Base-by-base conservation (phyloP, 345 rosid species). In the Euphorbia peplus region DNA sequence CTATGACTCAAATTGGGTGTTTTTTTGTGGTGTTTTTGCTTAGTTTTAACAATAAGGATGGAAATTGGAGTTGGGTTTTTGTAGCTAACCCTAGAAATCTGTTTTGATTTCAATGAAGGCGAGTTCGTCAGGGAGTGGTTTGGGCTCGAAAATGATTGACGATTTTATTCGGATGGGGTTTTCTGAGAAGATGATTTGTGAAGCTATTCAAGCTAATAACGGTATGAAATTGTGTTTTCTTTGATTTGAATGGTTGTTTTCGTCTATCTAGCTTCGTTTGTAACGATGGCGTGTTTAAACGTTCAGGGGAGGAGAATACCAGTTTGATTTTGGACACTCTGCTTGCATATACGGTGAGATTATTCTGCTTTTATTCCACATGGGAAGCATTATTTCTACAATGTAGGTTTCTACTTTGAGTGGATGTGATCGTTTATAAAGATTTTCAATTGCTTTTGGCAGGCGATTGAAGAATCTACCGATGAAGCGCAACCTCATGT, bases 161-260 rank as follows among this genome's bases (percentile, higher is more conserved):
- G 81, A 80, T 68, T 86, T 86, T 63, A 59, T 81, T 8, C 86
- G 80, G 29, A 86, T 86, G 90, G 90, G 90, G 1, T 86, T 86
- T 67, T 32, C 80, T 74, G 76, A 60, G 75, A 82, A 70, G n/a
- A 64, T 76, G 82, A 83, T 83, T 32, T 61, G 63, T 47, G 80
- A 82, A 78, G 86, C 79, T 29, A 75, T 86, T 71, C 66, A 73
- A 65, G 83, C 82, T 78, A 82, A 77, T 78, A 82, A 77, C 28
- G 90, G 90, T 86, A 78, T 73, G 28, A 51, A 64, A 44, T 54
- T 25, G 39, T 59, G 29, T 18, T 26, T 37, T n/a, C 59, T 29
- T 22, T 21, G 30, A 51, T 52, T 64, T 29, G 60, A 2, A 3
- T 4, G n/a, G n/a, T n/a, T n/a, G n/a, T 25, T 42, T 50, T 60